Evolutionary conservation across 805 yeast genomes (phyloP), one percentile per base, ranked within the genome.

Genomic region (Yueomyces sinensis): DNA sequence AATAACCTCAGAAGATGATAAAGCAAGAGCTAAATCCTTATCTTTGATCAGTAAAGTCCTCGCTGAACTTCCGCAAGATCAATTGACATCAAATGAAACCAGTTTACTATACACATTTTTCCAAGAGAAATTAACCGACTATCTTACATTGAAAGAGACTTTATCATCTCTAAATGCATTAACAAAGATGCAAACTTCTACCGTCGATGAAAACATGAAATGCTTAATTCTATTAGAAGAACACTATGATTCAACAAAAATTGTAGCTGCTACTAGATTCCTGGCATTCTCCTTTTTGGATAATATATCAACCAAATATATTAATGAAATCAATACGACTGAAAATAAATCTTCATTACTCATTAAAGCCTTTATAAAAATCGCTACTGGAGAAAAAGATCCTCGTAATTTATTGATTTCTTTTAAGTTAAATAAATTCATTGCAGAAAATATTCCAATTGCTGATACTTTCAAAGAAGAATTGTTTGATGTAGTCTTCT

Each of bases 361-460:
- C 34, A 64, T 82, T 24, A 54, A 66, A 27, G 54, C 79, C 0
- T 87, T 80, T 42, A 50, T 82, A 25, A 73, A 74, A 37, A 50
- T 84, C 20, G 82, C 94, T 3, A 64, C 73, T 13, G 94, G 94
- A 27, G 99, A 91, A 50, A 93, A 91, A 47, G 98, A 91, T 56
- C 99, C 99, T 3, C 68, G 81, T 39, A 91, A 93, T 56, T 62
- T 91, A 41, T 52, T 91, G 45, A 40, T 70, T 2, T 80, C 94
- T 2, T 82, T 89, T 45, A 52, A 62, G 4, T 48, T 84, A 30
- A 73, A 76, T 42, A 43, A 54, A 11, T 29, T 35, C 4, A 68
- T 87, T 13, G 46, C 45, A 3, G 59, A 74, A 19, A 41, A 52
- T 13, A 39, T 47, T 9, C 51, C 63, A 4, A 58, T 62, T 3